phyloP scores from a whole-genome alignment of 768 basidiomycete species.

The Dentipellis sp. region DNA sequence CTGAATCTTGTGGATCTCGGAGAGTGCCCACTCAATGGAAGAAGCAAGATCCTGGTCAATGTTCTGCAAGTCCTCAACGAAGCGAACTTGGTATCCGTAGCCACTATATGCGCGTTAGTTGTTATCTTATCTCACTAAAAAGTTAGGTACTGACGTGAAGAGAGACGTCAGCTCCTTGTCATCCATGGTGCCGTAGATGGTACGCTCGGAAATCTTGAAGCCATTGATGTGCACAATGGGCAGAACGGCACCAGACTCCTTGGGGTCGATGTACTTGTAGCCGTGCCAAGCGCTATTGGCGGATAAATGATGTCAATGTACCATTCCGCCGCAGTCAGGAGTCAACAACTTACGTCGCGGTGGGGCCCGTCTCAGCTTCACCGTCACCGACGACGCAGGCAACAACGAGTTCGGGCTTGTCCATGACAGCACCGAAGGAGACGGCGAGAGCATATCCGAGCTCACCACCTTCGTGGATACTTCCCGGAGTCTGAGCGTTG shows the following conservation, averaged over 20 bases:
- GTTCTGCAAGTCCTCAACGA: constrained; percentile 58
- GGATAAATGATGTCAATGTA: too few species aligned
- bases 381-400: constrained; percentile 84
- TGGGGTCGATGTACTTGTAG: constrained; percentile 86
- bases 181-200: constrained; percentile 87
- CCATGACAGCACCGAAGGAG: constrained; percentile 85
- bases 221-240: constrained; percentile 85
- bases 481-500: constrained; percentile 80
- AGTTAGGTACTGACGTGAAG: constrained; percentile 45
- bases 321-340: background rate
- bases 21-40: constrained; percentile 73
- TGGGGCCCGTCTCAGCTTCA: constrained; percentile 76
- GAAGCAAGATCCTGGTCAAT: constrained; percentile 76
- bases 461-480: constrained; percentile 89
- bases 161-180: constrained; percentile 69
- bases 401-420: constrained; percentile 78
- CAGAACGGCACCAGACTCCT: constrained; percentile 84
- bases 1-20: constrained; percentile 72
- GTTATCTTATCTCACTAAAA: background rate
- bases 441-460: constrained; percentile 84
- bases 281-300: constrained; percentile 62
- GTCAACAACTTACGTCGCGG: constrained; percentile 36
- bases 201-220: constrained; percentile 87
- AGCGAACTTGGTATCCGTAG: constrained; percentile 83
- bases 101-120: constrained; percentile 30